phyloP scores from a whole-genome alignment of 805 yeast species.

The Zygotorulaspora chibaensis region DNA sequence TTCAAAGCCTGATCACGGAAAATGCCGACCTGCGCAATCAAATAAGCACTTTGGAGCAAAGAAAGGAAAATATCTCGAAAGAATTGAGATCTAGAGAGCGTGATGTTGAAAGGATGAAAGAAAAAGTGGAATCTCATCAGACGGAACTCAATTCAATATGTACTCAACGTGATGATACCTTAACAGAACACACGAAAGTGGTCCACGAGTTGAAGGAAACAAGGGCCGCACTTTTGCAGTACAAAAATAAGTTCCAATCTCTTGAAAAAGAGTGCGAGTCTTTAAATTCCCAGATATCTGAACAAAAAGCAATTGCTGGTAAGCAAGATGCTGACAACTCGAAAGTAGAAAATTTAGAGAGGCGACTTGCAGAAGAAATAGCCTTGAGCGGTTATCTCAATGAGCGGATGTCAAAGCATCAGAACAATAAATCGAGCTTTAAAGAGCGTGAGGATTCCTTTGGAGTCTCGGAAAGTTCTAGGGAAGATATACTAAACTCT shows the following conservation, averaged over 20 bases:
- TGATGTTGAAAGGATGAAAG: constrained; percentile 33
- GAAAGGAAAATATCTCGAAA: constrained; percentile 36
- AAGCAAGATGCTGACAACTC: constrained; percentile 32
- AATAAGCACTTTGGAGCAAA: constrained; percentile 37
- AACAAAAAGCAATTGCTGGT: constrained; percentile 14
- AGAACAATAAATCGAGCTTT: constrained; percentile 8
- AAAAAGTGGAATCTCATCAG: constrained; percentile 26
- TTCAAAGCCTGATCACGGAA: constrained; percentile 41
- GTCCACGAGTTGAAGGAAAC: constrained; percentile 27
- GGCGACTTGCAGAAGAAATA: constrained; percentile 32
- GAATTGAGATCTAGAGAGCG: constrained; percentile 36
- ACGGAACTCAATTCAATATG: constrained; percentile 27
- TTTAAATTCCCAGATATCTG: constrained; percentile 34
- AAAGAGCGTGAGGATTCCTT: constrained; percentile 3
- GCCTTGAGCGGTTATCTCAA: constrained; percentile 29
- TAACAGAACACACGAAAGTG: constrained; percentile 28
- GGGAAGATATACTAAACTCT: constrained; percentile 11
- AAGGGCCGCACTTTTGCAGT: constrained; percentile 25
- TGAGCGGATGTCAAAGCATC: constrained; percentile 25
- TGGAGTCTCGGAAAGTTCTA: constrained; percentile 13
- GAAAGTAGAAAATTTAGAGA: constrained; percentile 38
- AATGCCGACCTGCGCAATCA: constrained; percentile 42
- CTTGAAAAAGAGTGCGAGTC: constrained; percentile 40
- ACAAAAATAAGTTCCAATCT: constrained; percentile 31
- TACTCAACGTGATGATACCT: constrained; percentile 31